Evolutionary conservation across 148 eudicot genomes (phyloP).

Genomic region (Rhododendron williamsianum): DNA sequence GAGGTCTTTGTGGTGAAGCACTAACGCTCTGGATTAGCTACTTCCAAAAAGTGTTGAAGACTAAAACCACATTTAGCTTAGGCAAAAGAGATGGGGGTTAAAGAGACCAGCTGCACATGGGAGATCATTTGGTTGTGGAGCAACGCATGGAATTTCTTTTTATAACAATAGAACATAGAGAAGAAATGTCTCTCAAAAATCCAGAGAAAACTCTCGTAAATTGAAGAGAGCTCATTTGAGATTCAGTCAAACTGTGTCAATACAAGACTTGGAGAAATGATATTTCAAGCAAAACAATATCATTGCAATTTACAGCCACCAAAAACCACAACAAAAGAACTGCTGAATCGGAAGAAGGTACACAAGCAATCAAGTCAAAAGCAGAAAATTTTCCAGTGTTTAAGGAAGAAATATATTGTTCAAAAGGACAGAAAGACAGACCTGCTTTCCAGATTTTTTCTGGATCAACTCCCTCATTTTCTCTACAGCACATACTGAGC

Average conservation of each 20-base stretch:
- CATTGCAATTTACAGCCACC: not conserved
- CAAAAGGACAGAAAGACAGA: slow-evolving; percentile 14
- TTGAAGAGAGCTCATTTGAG: not conserved
- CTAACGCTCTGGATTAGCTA: not conserved
- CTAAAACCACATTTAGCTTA: not conserved
- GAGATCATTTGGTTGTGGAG: not conserved
- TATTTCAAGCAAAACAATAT: not conserved
- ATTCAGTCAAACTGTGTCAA: not conserved
- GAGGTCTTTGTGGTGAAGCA: not conserved
- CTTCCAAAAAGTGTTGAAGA: not conserved
- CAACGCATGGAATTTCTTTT: not conserved
- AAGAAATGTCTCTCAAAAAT: not conserved
- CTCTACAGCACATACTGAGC: slow-evolving; percentile 77
- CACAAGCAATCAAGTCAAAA: not conserved
- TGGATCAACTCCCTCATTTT: slow-evolving; percentile 61
- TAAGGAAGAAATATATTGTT: not conserved
- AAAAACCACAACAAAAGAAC: not conserved
- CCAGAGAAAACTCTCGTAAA: not conserved
- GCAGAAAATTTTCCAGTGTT: not conserved
- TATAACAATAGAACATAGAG: not conserved
- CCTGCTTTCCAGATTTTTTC: slow-evolving; percentile 63
- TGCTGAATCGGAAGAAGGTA: not conserved
- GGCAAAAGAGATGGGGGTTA: not conserved
- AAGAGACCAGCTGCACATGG: not conserved
- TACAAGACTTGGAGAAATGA: not conserved